These are phyloP conservation scores for Houttuynia cordata DNA, from an alignment of 164 flowering plant genomes.

Conservation along the genomic window DNA sequence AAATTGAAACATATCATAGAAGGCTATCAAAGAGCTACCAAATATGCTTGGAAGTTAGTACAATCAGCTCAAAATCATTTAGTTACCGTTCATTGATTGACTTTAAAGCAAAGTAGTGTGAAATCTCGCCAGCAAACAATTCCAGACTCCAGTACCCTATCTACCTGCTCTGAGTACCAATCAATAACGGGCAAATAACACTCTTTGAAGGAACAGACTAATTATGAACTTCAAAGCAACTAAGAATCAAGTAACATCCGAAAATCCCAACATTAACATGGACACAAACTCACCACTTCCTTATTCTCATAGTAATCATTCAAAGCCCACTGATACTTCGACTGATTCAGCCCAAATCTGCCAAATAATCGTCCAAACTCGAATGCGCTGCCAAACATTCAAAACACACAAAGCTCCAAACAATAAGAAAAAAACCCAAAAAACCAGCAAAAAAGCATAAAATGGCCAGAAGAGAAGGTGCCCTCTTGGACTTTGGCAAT, in stretches of 20 bases:
- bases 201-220: too few relatives aligned
- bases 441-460: too few relatives aligned
- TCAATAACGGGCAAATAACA: too few relatives aligned
- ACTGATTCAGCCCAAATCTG: constrained; percentile 79
- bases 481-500: constrained; percentile 70
- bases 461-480: constrained; percentile 8
- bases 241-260: not conserved
- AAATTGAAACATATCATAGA: not conserved
- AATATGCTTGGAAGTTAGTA: not conserved
- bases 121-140: too few relatives aligned
- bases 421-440: too few relatives aligned
- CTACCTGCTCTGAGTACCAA: too few relatives aligned
- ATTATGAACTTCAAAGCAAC: too few relatives aligned
- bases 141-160: too few relatives aligned
- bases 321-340: constrained; percentile 96
- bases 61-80: too few relatives aligned
- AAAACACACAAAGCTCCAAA: not conserved
- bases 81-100: not conserved
- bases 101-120: not conserved
- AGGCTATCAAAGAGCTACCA: not conserved
- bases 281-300: constrained; percentile 39
- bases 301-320: constrained; percentile 80
- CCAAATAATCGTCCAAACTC: constrained; percentile 76
- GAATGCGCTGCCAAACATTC: constrained; percentile 55
- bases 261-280: not conserved